Percentiles rank a stretch among this genome's conserved stretches.
Conservation (phyloP, 73 alveolate species). For the Halteria grandinella region DNA sequence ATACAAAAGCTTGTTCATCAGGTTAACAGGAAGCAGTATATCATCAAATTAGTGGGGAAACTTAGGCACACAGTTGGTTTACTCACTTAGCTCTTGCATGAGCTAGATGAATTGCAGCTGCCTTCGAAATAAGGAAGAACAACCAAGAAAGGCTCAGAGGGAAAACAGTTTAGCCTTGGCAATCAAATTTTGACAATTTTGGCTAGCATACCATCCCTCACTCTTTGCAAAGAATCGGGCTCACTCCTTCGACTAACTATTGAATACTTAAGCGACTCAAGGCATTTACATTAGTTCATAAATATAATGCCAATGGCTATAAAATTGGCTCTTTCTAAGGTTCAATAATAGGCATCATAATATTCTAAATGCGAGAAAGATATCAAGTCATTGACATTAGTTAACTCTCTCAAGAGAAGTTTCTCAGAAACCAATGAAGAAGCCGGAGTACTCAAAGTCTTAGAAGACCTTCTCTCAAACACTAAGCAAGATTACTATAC, state of each 20-base stretch:
- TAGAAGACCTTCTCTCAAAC: no score
- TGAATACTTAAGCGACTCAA: not conserved
- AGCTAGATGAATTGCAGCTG: not conserved
- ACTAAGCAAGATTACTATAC: no score
- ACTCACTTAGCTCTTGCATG: not conserved
- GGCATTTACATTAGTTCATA: not conserved
- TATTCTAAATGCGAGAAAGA: not conserved
- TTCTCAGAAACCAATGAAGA: no score
- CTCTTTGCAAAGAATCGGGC: constrained; percentile 25
- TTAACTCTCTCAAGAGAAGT: no score
- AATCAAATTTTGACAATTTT: not conserved
- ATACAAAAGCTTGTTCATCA: constrained; percentile 15
- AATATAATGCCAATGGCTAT: not conserved
- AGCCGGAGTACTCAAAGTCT: no score
- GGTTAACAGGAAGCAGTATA: constrained; percentile 28
- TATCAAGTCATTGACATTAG: not conserved
- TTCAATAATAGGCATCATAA: not conserved
- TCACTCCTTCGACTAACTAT: not conserved
- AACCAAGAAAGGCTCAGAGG: not conserved
- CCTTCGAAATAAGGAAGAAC: not conserved
- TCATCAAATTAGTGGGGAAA: not conserved
- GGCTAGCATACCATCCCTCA: not conserved
- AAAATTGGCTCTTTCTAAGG: not conserved
- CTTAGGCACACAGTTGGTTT: not conserved
- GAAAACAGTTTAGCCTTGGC: not conserved